Evolutionary conservation across 352 stramenopile species (phyloP), one percentile per base, ranked within the genome.

Genomic region (Nothophytophthora sp.): DNA sequence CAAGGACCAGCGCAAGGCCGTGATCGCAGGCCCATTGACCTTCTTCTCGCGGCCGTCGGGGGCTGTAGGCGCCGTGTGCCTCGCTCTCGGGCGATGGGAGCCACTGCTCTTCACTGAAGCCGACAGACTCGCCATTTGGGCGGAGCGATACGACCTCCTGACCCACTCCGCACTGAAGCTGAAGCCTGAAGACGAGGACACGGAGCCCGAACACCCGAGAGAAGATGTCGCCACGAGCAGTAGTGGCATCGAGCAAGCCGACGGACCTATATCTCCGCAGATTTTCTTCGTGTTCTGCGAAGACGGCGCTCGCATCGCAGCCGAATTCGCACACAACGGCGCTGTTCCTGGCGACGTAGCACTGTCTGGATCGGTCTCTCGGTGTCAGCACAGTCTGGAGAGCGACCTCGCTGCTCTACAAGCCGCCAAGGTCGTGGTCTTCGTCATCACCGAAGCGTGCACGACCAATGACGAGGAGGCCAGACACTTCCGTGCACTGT

Each of bases 21-120:
- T 86, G 32, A 42, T 77, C 4, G 68, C 63, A 1, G 71, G 69
- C 0, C 66, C 71, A 3, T 38, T 83, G 29, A 69, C 47, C 4
- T 73, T 73, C 53, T 79, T 70, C 43, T 66, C 55, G 8, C 56
- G 63, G 9, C 75, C 72, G 13, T 79, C 69, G 12, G 75, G 75
- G 0, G 71, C 69, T 6, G 43, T 78, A 10, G 72, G 72, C 0
- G 75, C 74, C 11, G 63, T 83, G 25, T 83, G 63, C 47, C 62
- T 68, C 39, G 75, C 71, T 4, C 75, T 77, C 47, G 55, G 60
- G 25, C 46, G 52, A 34, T 86, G 75, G 72, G 57, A 70, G 5
- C 30, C 67, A 1, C 29, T 46, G 6, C 54, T 83, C 9, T 81
- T 81, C 34, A 32, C 52, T 10, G 30, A 60, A 10, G 19, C 24